Evolutionary conservation across 306 rosid genomes (phyloP).

Genomic region (Vigna mungo): DNA sequence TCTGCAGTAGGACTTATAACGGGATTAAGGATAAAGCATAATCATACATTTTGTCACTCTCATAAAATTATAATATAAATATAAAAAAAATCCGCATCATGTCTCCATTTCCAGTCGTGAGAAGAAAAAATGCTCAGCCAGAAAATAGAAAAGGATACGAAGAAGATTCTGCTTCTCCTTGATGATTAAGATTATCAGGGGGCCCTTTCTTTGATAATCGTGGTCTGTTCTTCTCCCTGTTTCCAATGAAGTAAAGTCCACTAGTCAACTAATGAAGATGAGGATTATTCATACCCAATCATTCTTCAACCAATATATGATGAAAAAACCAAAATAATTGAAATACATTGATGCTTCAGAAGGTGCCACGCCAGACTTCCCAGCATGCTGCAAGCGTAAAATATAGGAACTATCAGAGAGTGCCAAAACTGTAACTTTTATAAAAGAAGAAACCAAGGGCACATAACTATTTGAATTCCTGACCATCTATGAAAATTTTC

Average conservation of each 20-base stretch:
- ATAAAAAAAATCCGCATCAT: constrained; percentile 20
- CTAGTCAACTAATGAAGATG: constrained; percentile 30
- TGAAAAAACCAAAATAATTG: constrained; percentile 25
- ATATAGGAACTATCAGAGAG: constrained; percentile 48
- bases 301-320: constrained; percentile 30
- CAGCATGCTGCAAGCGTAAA: constrained; percentile 63
- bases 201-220: constrained; percentile 56
- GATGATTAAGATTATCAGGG: constrained; percentile 51
- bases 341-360: constrained; percentile 64
- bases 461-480: constrained; percentile 1
- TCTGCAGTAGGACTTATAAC: constrained; percentile 68
- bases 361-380: constrained; percentile 69
- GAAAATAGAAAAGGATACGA: constrained; percentile 69
- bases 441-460: constrained; percentile 26
- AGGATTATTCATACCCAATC: neutral
- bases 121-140: constrained; percentile 31
- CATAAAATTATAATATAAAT: neutral
- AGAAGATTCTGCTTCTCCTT: constrained; percentile 70
- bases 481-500: constrained; percentile 17
- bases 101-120: constrained; percentile 34
- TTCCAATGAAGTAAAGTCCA: constrained; percentile 43
- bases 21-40: constrained; percentile 59
- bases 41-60: constrained; percentile 1
- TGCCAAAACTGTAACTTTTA: constrained; percentile 34
- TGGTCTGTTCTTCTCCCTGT: constrained; percentile 74